Percentiles rank a stretch among this genome's conserved stretches.
Conservation (phyloP, 2,329 filamentous ascomycete genomes). For the Aspergillus viridinutans region DNA sequence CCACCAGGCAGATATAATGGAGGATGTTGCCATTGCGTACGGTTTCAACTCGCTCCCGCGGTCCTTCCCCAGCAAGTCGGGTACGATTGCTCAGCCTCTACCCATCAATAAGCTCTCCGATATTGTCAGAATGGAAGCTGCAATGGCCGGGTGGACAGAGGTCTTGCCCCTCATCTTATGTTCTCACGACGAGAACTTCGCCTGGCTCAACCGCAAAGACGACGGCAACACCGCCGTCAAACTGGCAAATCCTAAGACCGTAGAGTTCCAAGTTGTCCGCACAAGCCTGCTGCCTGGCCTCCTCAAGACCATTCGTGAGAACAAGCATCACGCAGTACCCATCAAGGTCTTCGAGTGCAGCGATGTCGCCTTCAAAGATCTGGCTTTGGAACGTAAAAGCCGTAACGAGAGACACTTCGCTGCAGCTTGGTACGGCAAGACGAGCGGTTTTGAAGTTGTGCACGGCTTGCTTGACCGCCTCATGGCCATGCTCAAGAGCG, state of each 20-base stretch:
- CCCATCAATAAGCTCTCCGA: slow-evolving; percentile 92
- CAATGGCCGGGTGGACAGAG: slow-evolving; percentile 94
- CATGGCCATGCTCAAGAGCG: slow-evolving; percentile 83
- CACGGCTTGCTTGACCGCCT: slow-evolving; percentile 90
- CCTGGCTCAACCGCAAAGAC: slow-evolving; percentile 85
- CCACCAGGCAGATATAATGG: slow-evolving; percentile 97
- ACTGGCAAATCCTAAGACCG: slow-evolving; percentile 87
- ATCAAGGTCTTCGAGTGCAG: slow-evolving; percentile 91
- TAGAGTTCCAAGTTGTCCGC: slow-evolving; percentile 88
- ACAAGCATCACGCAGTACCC: slow-evolving; percentile 81
- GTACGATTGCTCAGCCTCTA: slow-evolving; percentile 80
- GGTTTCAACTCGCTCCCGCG: slow-evolving; percentile 95
- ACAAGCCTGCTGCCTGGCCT: slow-evolving; percentile 82
- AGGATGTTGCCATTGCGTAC: slow-evolving; percentile 93
- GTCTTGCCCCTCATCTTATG: slow-evolving; percentile 95
- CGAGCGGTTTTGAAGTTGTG: slow-evolving; percentile 89
- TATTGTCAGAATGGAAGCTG: slow-evolving; percentile 81
- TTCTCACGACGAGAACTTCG: slow-evolving; percentile 97
- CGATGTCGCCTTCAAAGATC: slow-evolving; percentile 89
- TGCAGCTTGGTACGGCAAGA: slow-evolving; percentile 94
- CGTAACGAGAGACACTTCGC: slow-evolving; percentile 93
- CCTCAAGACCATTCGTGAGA: slow-evolving; percentile 89
- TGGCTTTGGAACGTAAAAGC: slow-evolving; percentile 73
- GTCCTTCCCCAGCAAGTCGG: slow-evolving; percentile 77
- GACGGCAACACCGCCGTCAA: slow-evolving; percentile 78